A percentile compares a stretch with the other conserved stretches of the same genome.
Evolutionary conservation across 306 rosid genomes (phyloP).

Genomic region (Prunus mira): DNA sequence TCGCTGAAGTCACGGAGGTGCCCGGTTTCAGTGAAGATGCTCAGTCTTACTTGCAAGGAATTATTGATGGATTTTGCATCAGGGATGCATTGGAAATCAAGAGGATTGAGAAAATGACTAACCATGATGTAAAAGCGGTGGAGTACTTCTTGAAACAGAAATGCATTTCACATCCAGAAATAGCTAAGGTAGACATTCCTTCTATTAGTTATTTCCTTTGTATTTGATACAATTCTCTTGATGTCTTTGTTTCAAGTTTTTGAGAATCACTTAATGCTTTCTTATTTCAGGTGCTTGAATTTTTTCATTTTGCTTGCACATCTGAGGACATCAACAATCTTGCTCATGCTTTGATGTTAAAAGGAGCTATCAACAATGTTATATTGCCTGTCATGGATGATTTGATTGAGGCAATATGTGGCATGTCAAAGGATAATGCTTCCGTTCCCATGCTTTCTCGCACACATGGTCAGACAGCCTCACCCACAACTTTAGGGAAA

Average conservation of each 20-base stretch:
- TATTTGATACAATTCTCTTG: neutral
- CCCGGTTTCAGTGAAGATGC: slow-evolving; percentile 71
- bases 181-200: slow-evolving; percentile 33
- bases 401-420: slow-evolving; percentile 51
- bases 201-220: neutral
- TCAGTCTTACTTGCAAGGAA: slow-evolving; percentile 43
- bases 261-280: neutral
- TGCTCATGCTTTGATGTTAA: slow-evolving; percentile 86
- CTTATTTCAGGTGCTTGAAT: slow-evolving; percentile 80
- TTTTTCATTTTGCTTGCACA: slow-evolving; percentile 89
- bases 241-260: neutral
- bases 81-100: slow-evolving; percentile 70
- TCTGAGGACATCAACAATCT: slow-evolving; percentile 92
- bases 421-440: slow-evolving; percentile 62
- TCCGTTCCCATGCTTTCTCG: slow-evolving; percentile 75
- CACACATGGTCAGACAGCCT: slow-evolving; percentile 96
- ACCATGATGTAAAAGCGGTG: slow-evolving; percentile 90
- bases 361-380: slow-evolving; percentile 54
- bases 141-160: slow-evolving; percentile 85
- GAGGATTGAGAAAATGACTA: slow-evolving; percentile 67
- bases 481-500: slow-evolving; percentile 92
- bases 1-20: slow-evolving; percentile 61
- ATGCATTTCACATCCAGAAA: slow-evolving; percentile 60
- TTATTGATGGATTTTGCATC: slow-evolving; percentile 48
- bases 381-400: slow-evolving; percentile 67